Base-by-base conservation (phyloP, 148 eudicot species). In the Rhododendron ferrugineum region DNA sequence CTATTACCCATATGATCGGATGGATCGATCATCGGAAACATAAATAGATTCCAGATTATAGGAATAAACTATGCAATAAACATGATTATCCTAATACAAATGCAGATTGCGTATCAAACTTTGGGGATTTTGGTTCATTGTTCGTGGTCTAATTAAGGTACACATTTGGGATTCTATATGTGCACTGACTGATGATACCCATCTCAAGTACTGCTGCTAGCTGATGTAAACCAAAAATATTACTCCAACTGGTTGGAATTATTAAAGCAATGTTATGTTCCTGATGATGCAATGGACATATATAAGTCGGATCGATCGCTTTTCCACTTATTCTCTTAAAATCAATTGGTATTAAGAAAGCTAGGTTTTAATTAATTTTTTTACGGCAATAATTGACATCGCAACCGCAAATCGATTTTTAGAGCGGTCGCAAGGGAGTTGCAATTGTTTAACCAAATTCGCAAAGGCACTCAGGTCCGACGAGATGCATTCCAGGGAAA, bases 51-150 rank as follows among this genome's bases (percentile, higher is more conserved):
- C 46, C 86, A 62, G 32, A 46, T 60, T 78, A 26, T 4, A 15
- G 1, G 37, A 82, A 82, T 82, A n/a, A 40, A 79, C 14, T 26
- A 66, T 18, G 7, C 1, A 6, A 4, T 47, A 40, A 10, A 64
- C 6, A 78, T 78, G 15, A 28, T 32, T 68, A 20, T 36, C 73
- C 14, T 56, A 36, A 56, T 78, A 68, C 15, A n/a, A 40, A 42
- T 26, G 14, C 34, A 6, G 30, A 62, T 62, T 87, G 86, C 86
- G 88, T 83, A 87, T 89, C 88, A 83, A 62, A 30, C 66, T 74
- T 74, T 80, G 44, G 56, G 44, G 91, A 85, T 89, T 89, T 56
- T 83, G 85, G 76, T 89, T n/a, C 91, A 89, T 81, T 87, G 89
- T 60, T 83, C 84, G 50, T 87, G 89, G 88, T 80, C 89, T 40